These are phyloP conservation scores for Inga laurina DNA, from an alignment of 306 rosid species.

Conservation along the genomic window DNA sequence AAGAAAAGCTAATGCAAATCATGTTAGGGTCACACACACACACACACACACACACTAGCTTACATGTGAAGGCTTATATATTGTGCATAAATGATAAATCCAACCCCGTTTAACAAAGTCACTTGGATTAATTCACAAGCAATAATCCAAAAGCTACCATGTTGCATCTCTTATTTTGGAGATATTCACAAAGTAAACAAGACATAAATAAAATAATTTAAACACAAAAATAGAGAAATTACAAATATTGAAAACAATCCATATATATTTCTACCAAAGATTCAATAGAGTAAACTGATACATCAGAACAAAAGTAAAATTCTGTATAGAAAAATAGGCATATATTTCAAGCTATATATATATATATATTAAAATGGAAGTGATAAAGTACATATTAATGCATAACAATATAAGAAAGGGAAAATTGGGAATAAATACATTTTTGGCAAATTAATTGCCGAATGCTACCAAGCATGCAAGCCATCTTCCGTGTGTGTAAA, in stretches of 20 bases:
- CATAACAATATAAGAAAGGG: no score
- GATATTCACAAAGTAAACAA: not conserved
- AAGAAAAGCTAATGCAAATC: not conserved
- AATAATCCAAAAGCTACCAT: conserved; percentile 8
- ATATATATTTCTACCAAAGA: not conserved
- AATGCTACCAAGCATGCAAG: no score
- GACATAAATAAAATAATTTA: not conserved
- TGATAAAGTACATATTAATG: not conserved
- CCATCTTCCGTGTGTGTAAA: no score
- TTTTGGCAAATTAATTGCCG: no score
- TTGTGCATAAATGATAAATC: conserved; percentile 18
- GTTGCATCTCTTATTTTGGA: not conserved
- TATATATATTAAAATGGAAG: not conserved
- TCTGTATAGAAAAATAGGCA: not conserved
- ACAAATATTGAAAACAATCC: not conserved
- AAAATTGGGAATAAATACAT: no score
- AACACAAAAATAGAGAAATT: not conserved
- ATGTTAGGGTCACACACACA: not conserved
- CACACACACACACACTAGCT: not conserved
- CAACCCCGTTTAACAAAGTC: conserved; percentile 26
- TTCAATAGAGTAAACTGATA: not conserved
- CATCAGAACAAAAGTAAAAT: not conserved
- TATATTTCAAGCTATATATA: not conserved
- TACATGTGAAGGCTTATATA: conserved; percentile 30
- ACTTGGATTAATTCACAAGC: conserved; percentile 40